A percentile compares a stretch with the other conserved stretches of the same genome.
These are phyloP conservation scores for Venturia aucupariae DNA, from an alignment of 2,329 filamentous ascomycete species.

Conservation along the genomic window DNA sequence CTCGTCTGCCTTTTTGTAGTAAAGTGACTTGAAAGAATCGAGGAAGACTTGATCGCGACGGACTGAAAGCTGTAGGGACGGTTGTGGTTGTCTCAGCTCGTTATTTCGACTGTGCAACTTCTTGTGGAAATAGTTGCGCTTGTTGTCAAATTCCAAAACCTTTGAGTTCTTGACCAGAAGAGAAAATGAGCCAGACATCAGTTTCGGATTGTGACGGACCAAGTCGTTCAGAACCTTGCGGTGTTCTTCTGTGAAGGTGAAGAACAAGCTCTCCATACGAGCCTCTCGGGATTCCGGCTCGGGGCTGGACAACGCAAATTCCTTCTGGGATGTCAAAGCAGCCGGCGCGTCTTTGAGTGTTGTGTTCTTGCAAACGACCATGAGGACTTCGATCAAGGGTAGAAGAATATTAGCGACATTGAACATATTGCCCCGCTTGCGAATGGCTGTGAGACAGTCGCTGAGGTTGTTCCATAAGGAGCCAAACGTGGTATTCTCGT, in stretches of 20 bases:
- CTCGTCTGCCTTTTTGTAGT: constrained; percentile 92
- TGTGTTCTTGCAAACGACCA: constrained; percentile 99
- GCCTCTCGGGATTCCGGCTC: constrained; percentile 68
- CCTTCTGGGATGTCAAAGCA: constrained; percentile 41
- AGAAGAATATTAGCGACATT: constrained; percentile 94
- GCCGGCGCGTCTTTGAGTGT: constrained; percentile 60
- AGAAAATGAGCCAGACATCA: constrained; percentile 98
- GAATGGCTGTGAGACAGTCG: constrained; percentile 77
- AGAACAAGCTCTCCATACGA: constrained; percentile 84
- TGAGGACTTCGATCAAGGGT: constrained; percentile 88
- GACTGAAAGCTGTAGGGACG: constrained; percentile 76
- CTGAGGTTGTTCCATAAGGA: constrained; percentile 89
- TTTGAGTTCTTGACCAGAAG: constrained; percentile 96
- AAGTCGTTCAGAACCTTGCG: constrained; percentile 96
- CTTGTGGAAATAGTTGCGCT: constrained; percentile 96
- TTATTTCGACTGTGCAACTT: constrained; percentile 71
- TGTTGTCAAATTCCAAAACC: constrained; percentile 98
- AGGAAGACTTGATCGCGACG: constrained; percentile 94
- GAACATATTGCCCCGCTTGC: constrained; percentile 87
- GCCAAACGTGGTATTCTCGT: constrained; percentile 83
- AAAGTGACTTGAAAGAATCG: constrained; percentile 95
- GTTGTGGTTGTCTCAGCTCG: constrained; percentile 61
- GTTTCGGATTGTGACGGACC: constrained; percentile 89
- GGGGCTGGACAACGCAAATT: constrained; percentile 66
- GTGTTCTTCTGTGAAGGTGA: constrained; percentile 94